A percentile compares a stretch with the other conserved stretches of the same genome.
phyloP scores from a whole-genome alignment of 257 asterid species.

The Plantago major region DNA sequence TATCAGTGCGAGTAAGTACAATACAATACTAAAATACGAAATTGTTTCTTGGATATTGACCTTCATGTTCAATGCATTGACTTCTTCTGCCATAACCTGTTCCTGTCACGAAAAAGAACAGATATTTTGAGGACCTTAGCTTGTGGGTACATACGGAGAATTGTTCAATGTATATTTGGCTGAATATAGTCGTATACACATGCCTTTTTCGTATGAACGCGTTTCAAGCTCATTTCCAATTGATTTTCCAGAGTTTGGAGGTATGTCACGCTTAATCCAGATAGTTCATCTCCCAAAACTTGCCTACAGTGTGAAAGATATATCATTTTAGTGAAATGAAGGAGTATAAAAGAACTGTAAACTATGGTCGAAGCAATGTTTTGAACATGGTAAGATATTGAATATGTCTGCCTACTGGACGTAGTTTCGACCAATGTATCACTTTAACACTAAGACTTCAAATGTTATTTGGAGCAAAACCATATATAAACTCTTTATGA shows the following conservation, averaged over 20 bases:
- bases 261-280: conserved; percentile 54
- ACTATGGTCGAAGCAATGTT: too few relatives aligned
- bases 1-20: background rate
- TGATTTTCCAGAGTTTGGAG: conserved; percentile 56
- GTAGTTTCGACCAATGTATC: too few relatives aligned
- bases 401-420: too few relatives aligned
- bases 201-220: conserved; percentile 31
- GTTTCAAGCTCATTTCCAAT: conserved; percentile 51
- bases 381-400: too few relatives aligned
- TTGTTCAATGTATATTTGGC: background rate
- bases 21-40: conserved; percentile 8
- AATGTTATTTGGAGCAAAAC: too few relatives aligned
- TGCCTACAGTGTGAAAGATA: conserved; percentile 33
- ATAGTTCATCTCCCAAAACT: conserved; percentile 65
- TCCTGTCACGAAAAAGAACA: conserved; percentile 32
- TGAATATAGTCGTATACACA: background rate
- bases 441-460: too few relatives aligned
- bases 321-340: too few relatives aligned
- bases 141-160: background rate
- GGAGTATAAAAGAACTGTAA: too few relatives aligned
- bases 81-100: conserved; percentile 45
- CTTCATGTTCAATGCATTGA: conserved; percentile 46
- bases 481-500: too few relatives aligned
- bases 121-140: conserved; percentile 15
- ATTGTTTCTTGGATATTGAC: conserved; percentile 25